phyloP scores from a whole-genome alignment of 331 rosid genomes.

The Saraca asoca region DNA sequence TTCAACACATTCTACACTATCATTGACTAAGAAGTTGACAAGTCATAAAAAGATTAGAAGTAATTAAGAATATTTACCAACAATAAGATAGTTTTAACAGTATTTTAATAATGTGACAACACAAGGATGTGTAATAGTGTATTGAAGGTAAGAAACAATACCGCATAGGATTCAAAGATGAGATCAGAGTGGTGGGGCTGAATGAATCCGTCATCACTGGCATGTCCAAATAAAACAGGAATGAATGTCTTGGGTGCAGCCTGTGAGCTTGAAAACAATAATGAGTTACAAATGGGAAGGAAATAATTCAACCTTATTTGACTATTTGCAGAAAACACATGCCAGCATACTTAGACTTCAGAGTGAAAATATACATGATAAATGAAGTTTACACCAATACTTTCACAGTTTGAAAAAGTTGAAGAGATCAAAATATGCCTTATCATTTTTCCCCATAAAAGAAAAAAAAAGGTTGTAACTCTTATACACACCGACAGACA shows the following conservation, averaged over 20 bases:
- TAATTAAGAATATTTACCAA: too few species aligned
- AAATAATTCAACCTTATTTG: slow-evolving; percentile 14
- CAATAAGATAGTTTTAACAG: too few species aligned
- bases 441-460: not conserved
- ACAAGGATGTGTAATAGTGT: not conserved
- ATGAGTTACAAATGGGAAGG: slow-evolving; percentile 20
- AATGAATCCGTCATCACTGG: slow-evolving; percentile 82
- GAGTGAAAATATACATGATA: slow-evolving; percentile 4
- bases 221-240: slow-evolving; percentile 96
- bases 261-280: slow-evolving; percentile 49
- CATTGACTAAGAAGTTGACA: too few species aligned
- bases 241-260: slow-evolving; percentile 84
- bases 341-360: not conserved
- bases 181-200: slow-evolving; percentile 82
- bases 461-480: not conserved
- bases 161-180: slow-evolving; percentile 74
- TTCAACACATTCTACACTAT: too few species aligned
- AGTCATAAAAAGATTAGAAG: too few species aligned
- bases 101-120: too few species aligned
- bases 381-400: slow-evolving; percentile 23
- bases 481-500: slow-evolving; percentile 63
- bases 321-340: slow-evolving; percentile 6
- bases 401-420: not conserved
- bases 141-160: slow-evolving; percentile 42
- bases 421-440: slow-evolving; percentile 5